phyloP scores from a whole-genome alignment of 257 asterid species.

The Solanum sitiens region DNA sequence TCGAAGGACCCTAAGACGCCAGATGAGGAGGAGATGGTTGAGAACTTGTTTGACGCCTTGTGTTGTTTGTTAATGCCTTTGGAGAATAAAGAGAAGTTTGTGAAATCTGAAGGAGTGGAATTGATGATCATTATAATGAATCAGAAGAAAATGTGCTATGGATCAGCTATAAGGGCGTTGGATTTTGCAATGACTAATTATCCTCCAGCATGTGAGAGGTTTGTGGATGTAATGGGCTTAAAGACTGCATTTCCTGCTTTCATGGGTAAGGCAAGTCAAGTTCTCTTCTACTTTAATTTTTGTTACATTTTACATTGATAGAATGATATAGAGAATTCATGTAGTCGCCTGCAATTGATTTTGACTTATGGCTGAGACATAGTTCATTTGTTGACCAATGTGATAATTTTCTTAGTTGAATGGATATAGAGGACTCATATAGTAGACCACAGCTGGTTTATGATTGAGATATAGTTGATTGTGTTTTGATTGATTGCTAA shows the following conservation, averaged over 20 bases:
- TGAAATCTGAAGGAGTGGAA: conserved; percentile 97
- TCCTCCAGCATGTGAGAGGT: conserved; percentile 97
- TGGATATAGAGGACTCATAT: background rate
- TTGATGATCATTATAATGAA: conserved; percentile 95
- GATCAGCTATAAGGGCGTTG: conserved; percentile 83
- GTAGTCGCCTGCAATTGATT: background rate
- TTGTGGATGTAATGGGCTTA: conserved; percentile 93
- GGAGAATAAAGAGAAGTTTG: conserved; percentile 97
- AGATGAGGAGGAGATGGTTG: conserved; percentile 99
- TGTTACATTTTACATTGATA: background rate
- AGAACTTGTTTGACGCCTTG: conserved; percentile 78
- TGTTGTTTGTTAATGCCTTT: conserved; percentile 95
- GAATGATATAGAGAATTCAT: background rate
- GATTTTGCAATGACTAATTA: conserved; percentile 91
- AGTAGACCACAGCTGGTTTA: background rate
- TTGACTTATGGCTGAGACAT: background rate
- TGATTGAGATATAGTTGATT: background rate
- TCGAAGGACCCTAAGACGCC: conserved; percentile 84
- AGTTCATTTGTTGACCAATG: background rate
- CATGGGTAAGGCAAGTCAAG: conserved; percentile 99
- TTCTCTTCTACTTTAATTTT: conserved; percentile 16
- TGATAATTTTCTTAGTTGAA: background rate
- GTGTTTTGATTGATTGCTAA: background rate
- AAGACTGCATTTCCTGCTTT: conserved; percentile 99
- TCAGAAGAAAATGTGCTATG: conserved; percentile 91